Evolutionary conservation across 2,329 filamentous ascomycete genomes (phyloP), one percentile per base, ranked within the genome.

Genomic region (Epichloe uncinata): DNA sequence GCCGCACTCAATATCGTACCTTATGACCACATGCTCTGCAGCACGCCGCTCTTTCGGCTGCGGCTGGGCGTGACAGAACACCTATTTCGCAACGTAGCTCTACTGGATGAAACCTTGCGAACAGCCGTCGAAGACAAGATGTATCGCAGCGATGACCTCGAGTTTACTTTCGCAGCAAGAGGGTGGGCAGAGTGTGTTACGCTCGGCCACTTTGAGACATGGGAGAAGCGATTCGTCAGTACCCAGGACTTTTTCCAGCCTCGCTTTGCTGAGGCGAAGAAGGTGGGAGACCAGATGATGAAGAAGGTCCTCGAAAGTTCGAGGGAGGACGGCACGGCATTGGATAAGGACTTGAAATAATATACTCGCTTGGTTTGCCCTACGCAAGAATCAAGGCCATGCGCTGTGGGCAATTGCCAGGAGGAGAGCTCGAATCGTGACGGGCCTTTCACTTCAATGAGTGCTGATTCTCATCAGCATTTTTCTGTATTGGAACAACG

Each of bases 1-100:
- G 93, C 87, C 63, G 87, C 87, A 57, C 77, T 97, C 43, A 85
- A 82, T 35, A 98, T 96, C 60, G 85, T 94, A 45, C 93, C 93
- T 0, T 98, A 98, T 66, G 91, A 98, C 68, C 94, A 98, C 72
- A 98, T 98, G 90, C 94, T 98, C 58, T 98, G 93, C 72, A 95
- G 89, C 49, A 98, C 93, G 38, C 93, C 93, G 71, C 79, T 97
- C 44, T 98, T 98, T 73, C 85, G 93, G 47, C 80, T 98, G 56
- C 96, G 93, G 81, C 78, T 98, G 35, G 93, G 93, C 50, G 94
- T 96, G n/a, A 91, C 90, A 1, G 93, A 98, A 69, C 91, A 95
- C 64, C 75, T 98, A 37, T 98, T 96, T 73, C 84, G 89, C 56
- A 89, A 90, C 60, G 75, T 79, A 16, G 79, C 78, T 3, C 73